Percentiles rank a stretch among this genome's conserved stretches.
phyloP scores from a whole-genome alignment of 1,284 basidiomycete species.

The Cutaneotrichosporon curvatum region DNA sequence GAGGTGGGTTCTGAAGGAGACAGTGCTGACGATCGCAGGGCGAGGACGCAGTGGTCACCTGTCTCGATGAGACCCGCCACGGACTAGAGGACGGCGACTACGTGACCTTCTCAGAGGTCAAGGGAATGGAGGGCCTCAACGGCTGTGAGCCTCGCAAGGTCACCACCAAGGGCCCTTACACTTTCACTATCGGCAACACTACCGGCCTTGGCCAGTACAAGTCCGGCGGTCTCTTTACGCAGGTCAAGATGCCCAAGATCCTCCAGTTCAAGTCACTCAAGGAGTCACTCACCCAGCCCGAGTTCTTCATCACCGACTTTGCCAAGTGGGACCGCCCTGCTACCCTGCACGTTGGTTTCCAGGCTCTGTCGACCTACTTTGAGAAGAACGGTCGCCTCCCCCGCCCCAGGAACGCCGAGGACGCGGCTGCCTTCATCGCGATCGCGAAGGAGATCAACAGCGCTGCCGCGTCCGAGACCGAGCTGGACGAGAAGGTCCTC shows the following conservation, averaged over 20 bases:
- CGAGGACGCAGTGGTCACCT: slow-evolving; percentile 85
- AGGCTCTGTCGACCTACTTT: slow-evolving; percentile 79
- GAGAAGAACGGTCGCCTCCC: slow-evolving; percentile 66
- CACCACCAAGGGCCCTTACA: slow-evolving; percentile 91
- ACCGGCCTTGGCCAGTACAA: slow-evolving; percentile 70
- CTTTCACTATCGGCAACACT: slow-evolving; percentile 89
- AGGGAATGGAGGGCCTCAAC: slow-evolving; percentile 90
- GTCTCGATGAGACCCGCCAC: slow-evolving; percentile 93
- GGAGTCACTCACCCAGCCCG: slow-evolving; percentile 75
- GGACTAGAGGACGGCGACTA: slow-evolving; percentile 97
- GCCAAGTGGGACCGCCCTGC: slow-evolving; percentile 93
- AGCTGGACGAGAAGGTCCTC: slow-evolving; percentile 69
- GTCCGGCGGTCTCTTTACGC: slow-evolving; percentile 89
- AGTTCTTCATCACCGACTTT: slow-evolving; percentile 92
- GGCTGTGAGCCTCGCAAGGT: slow-evolving; percentile 86
- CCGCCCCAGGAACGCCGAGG: slow-evolving; percentile 71
- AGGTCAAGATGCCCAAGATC: slow-evolving; percentile 98
- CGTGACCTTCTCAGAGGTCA: slow-evolving; percentile 94
- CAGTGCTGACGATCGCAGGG: slow-evolving; percentile 51
- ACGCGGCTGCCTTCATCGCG: slow-evolving; percentile 65
- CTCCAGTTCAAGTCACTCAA: slow-evolving; percentile 90
- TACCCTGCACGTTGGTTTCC: slow-evolving; percentile 88
- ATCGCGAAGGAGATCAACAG: slow-evolving; percentile 66
- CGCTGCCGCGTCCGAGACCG: slow-evolving; percentile 54
- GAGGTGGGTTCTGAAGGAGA: slow-evolving; percentile 51